phyloP scores from a whole-genome alignment of 225 moss, liverwort and hornwort species.

The Asterella californica region DNA sequence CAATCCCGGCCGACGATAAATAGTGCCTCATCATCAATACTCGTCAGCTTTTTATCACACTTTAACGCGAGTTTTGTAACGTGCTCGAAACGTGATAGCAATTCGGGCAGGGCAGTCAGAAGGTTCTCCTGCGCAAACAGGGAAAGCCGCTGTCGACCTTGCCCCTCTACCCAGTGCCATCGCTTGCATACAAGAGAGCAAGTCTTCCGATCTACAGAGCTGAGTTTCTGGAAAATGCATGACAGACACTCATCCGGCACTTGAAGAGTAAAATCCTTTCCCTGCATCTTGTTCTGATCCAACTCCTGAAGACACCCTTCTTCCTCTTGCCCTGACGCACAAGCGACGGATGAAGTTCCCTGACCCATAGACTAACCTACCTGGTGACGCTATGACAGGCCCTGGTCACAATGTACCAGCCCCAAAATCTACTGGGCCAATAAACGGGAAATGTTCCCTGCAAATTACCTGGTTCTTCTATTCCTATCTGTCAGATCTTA shows the following conservation, averaged over 20 bases:
- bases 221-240: conserved; percentile 75
- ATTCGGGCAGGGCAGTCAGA: conserved; percentile 47
- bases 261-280: conserved; percentile 58
- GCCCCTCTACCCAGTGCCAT: conserved; percentile 86
- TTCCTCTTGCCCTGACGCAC: conserved; percentile 38
- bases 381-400: background rate
- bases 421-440: background rate
- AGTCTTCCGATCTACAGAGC: conserved; percentile 59
- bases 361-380: conserved; percentile 50
- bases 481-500: background rate
- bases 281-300: conserved; percentile 33
- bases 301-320: background rate
- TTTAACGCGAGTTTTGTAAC: conserved; percentile 84
- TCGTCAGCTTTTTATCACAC: conserved; percentile 69
- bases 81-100: conserved; percentile 72
- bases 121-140: conserved; percentile 59
- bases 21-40: conserved; percentile 78
- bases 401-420: background rate
- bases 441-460: background rate
- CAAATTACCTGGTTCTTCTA: background rate
- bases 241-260: conserved; percentile 94
- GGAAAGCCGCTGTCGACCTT: conserved; percentile 71
- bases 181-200: conserved; percentile 89
- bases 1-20: conserved; percentile 65
- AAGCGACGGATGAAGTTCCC: conserved; percentile 47